These are phyloP conservation scores for Polytrichum commune DNA, from an alignment of 225 moss, liverwort and hornwort genomes.

Conservation along the genomic window DNA sequence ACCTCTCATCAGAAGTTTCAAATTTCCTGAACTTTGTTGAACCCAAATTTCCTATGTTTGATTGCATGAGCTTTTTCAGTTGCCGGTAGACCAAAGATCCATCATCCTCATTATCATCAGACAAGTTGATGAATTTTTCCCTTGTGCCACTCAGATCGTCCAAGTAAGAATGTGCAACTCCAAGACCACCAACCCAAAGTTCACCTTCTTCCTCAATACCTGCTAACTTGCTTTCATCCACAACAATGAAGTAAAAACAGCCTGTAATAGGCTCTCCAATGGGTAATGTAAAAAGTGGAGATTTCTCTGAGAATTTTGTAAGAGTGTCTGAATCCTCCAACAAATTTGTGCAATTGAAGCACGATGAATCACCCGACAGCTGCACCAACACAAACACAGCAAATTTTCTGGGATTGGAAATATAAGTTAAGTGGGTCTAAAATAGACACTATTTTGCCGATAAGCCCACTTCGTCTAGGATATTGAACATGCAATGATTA, in stretches of 20 bases:
- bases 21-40: constrained; percentile 7
- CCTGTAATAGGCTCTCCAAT: constrained; percentile 35
- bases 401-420: too few relatives aligned
- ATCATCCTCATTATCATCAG: constrained; percentile 10
- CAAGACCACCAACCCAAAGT: constrained; percentile 48
- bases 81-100: background rate
- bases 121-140: constrained; percentile 22
- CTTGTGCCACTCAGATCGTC: constrained; percentile 23
- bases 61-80: constrained; percentile 10
- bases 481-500: too few relatives aligned
- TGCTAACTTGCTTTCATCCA: constrained; percentile 21
- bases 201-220: constrained; percentile 41
- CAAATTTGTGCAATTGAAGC: constrained; percentile 31
- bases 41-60: background rate
- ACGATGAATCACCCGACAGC: constrained; percentile 45
- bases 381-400: constrained; percentile 9
- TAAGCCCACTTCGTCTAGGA: too few relatives aligned
- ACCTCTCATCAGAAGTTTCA: background rate
- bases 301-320: constrained; percentile 5
- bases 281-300: constrained; percentile 19
- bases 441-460: too few relatives aligned
- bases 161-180: constrained; percentile 43
- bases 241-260: constrained; percentile 19
- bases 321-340: constrained; percentile 15
- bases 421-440: too few relatives aligned